Evolutionary conservation across 768 basidiomycete genomes (phyloP), one percentile per base, ranked within the genome.

Genomic region (Lentinula sp.): DNA sequence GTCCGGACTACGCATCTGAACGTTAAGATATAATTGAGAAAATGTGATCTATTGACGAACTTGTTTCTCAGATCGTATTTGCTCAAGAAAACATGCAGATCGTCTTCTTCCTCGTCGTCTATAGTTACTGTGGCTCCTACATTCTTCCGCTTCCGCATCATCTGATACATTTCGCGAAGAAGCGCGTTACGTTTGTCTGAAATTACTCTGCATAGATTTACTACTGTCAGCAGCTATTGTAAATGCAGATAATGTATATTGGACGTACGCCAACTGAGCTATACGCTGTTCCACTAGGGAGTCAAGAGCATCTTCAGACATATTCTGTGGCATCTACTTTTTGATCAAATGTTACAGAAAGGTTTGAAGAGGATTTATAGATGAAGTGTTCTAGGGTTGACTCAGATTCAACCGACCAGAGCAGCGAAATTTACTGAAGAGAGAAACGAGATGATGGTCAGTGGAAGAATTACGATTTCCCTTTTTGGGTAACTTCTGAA

Each of bases 91-190:
- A 67, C 70, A 41, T 75, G 73, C 28, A 87, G 58, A 43, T 73
- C 77, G n/a, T 73, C 69, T 16, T 77, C 80, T 32, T 76, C 77
- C 52, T 77, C 71, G 39, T 78, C 77, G 23, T 76, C 70, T 16
- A 77, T 59, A 13, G 68, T 63, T 35, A 81, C 67, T 42, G 79
- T 63, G 37, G 74, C 62, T 23, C 80, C 80, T 48, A 80, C 67
- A 64, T 74, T 75, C 56, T 81, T 75, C 66, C 82, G 81, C 60
- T 77, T 77, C 60, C 77, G 79, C 53, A 90, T 79, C 77, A 92
- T 81, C 57, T 74, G 72, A 73, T 82, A 88, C 84, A 92, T 85
- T 70, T 91, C 82, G 46, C 79, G 79, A 69, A 92, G 79, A 53
- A 91, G 79, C 57, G 76, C 85, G 85, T 88, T 87, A 71, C 90